phyloP scores from a whole-genome alignment of 148 eudicot genomes.

The Persicaria tinctoria region DNA sequence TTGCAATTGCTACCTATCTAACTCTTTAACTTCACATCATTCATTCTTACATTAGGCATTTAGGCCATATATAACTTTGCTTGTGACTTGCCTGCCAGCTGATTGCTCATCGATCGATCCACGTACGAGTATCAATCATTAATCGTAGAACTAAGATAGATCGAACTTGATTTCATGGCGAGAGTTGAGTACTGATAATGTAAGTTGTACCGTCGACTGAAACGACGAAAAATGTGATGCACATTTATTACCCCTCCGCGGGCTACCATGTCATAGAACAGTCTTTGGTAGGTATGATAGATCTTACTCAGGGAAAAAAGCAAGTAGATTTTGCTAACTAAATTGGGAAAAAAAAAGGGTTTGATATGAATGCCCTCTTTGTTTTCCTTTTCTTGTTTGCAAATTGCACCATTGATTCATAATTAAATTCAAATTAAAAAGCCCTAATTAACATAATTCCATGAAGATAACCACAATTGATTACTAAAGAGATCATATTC shows the following conservation, averaged over 20 bases:
- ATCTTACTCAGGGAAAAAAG: background rate
- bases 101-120: too few species aligned
- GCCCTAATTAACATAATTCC: background rate
- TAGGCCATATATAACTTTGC: too few species aligned
- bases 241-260: background rate
- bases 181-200: background rate
- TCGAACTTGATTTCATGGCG: background rate
- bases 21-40: too few species aligned
- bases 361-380: background rate
- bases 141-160: background rate
- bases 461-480: background rate
- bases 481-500: background rate
- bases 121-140: too few species aligned
- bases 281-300: slow-evolving; percentile 9
- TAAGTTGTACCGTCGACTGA: slow-evolving; percentile 2
- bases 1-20: too few species aligned
- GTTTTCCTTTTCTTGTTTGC: background rate
- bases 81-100: too few species aligned
- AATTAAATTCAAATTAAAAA: background rate
- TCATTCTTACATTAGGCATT: too few species aligned
- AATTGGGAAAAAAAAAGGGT: background rate
- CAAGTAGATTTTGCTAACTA: background rate
- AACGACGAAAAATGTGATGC: background rate
- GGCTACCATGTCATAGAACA: background rate
- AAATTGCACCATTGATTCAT: background rate